Base-by-base conservation (phyloP, 1,139 yeast species). In the Entelexis sorbosivorans region DNA sequence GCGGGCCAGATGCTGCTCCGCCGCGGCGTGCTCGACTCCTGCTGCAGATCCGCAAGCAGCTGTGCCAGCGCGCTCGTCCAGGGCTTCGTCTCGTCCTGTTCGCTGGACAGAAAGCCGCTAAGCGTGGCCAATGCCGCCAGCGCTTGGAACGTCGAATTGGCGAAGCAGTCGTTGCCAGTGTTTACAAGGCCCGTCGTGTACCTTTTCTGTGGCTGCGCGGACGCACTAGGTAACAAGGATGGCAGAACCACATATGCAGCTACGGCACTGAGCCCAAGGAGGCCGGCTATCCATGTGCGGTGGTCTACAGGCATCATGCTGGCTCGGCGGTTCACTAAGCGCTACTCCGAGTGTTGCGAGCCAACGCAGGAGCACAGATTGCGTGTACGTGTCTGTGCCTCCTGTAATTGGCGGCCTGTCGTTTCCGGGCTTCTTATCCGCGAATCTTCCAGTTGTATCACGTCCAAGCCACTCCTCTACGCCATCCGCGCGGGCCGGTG, bases 71-170 rank as follows among this genome's bases (percentile, higher is more conserved):
- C 81, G 3, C 13, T 28, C 6, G 58, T 43, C 44, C 58, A 47
- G n/a, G 54, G 54, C 16, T 44, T 56, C 24, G 44, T 52, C 5
- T 13, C 42, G 4, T 17, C 42, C 11, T 17, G 26, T 29, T 34
- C 32, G 17, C 19, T 13, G 9, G 44, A 59, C 14, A 88, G 69
- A 61, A 86, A 88, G 16, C 69, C 72, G 32, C 81, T 78, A 49
- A 88, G 65, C 0, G 74, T 73, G 0, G 88, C 82, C 31, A 85
- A 66, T 0, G 94, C 70, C 16, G 87, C 79, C 56, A 89, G 75
- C 0, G 96, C 93, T 65, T 89, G 97, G 22, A 91, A 64, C 1
- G 89, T 81, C n/a, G 94, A 78, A 63, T 91, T 89, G 55, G 95
- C 96, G 68, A 86, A 89, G 66, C 97, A 89, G 64, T 88, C 96